These are phyloP conservation scores for Xylaria telfairii DNA, from an alignment of 495 filamentous ascomycete species.

Conservation along the genomic window DNA sequence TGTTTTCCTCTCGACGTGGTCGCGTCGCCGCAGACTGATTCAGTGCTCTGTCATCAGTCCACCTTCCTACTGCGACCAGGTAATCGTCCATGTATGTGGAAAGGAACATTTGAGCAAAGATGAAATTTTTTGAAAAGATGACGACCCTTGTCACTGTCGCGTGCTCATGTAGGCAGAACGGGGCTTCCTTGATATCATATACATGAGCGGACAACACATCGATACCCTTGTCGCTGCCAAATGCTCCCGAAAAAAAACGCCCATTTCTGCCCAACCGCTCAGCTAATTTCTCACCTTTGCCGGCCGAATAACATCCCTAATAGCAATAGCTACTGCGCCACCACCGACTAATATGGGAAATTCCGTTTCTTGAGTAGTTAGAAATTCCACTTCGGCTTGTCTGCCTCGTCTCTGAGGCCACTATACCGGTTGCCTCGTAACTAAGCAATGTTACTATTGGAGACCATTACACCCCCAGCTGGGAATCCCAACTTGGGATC, in stretches of 20 bases:
- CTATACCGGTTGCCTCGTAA: background rate
- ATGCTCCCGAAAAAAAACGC: background rate
- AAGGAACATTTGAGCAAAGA: background rate
- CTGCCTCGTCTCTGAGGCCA: constrained; percentile 10
- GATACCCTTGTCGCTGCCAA: constrained; percentile 4
- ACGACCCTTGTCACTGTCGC: background rate
- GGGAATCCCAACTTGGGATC: background rate
- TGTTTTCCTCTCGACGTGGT: background rate
- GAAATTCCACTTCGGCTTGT: constrained; percentile 12
- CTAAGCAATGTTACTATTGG: background rate
- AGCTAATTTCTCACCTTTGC: constrained; percentile 5
- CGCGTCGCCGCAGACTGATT: background rate
- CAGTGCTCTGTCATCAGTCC: background rate
- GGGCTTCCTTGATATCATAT: constrained; percentile 2
- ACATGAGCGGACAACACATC: background rate
- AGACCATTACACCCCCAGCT: background rate
- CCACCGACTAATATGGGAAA: background rate
- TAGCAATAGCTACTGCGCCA: constrained; percentile 6
- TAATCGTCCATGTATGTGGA: background rate
- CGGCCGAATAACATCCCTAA: background rate
- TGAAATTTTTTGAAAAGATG: background rate
- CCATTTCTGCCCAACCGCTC: constrained; percentile 10
- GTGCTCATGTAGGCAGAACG: background rate
- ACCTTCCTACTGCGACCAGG: constrained; percentile 10
- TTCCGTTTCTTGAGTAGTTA: background rate